phyloP scores from a whole-genome alignment of 192 early-diverging fungal genomes.

The Kappamyces sp. region DNA sequence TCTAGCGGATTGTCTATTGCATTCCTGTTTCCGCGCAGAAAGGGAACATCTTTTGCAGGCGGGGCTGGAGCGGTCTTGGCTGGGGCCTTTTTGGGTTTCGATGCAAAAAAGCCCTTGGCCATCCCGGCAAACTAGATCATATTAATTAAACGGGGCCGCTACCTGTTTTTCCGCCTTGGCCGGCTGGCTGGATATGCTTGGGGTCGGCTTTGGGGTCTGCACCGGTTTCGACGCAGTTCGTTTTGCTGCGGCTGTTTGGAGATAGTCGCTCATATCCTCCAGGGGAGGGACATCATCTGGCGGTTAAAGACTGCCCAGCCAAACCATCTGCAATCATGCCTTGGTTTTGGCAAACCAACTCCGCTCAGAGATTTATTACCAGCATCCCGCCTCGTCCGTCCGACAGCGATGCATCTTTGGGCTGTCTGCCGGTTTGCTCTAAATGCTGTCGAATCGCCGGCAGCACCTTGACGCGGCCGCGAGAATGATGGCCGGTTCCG shows the following conservation, averaged over 20 bases:
- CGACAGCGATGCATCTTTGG: slow-evolving; percentile 31
- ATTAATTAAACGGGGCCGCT: background rate
- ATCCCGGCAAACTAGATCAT: slow-evolving; percentile 6
- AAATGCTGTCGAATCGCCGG: slow-evolving; percentile 36
- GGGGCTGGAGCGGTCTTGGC: slow-evolving; percentile 1
- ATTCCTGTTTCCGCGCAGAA: background rate
- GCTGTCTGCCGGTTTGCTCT: slow-evolving; percentile 12
- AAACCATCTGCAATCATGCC: background rate
- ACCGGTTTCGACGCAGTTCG: background rate
- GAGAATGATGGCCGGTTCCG: slow-evolving; percentile 45
- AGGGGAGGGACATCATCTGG: slow-evolving; percentile 26
- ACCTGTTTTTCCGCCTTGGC: background rate
- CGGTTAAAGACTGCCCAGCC: background rate
- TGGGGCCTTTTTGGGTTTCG: slow-evolving; percentile 7
- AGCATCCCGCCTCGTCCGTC: slow-evolving; percentile 43
- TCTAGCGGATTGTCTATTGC: slow-evolving; percentile 4
- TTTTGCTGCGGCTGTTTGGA: background rate
- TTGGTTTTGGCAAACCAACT: slow-evolving; percentile 5
- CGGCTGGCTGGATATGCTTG: background rate
- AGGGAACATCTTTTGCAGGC: too few relatives aligned
- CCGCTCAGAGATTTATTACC: slow-evolving; percentile 24
- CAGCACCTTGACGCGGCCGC: slow-evolving; percentile 31
- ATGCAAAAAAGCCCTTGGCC: slow-evolving; percentile 22
- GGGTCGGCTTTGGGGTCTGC: background rate
- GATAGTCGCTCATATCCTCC: slow-evolving; percentile 25